Conservation (phyloP, 2,329 filamentous ascomycete genomes). For the Alternaria ventricosa region DNA sequence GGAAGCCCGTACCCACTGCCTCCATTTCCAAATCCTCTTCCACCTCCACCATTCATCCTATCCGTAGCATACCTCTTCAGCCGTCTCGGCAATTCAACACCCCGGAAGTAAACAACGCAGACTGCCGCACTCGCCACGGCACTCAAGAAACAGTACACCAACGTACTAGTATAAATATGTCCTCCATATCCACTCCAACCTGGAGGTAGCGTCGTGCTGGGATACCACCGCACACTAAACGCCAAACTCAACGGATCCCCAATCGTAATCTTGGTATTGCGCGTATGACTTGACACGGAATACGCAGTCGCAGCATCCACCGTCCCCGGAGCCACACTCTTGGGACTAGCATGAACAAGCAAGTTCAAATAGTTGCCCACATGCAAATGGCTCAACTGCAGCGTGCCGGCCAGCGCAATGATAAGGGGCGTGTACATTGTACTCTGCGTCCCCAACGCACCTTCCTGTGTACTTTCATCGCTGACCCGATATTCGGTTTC, state of each 20-base stretch:
- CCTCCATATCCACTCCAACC: constrained; percentile 60
- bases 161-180: constrained; percentile 58
- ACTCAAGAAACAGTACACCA: constrained; percentile 58
- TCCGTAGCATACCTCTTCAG: constrained; percentile 65
- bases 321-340: constrained; percentile 66
- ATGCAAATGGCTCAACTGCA: constrained; percentile 85
- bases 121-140: constrained; percentile 57
- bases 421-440: constrained; percentile 77
- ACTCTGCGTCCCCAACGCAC: constrained; percentile 42
- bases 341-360: constrained; percentile 73
- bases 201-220: constrained; percentile 70
- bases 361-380: constrained; percentile 90
- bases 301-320: constrained; percentile 90
- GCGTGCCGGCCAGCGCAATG: constrained; percentile 85
- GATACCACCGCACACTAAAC: constrained; percentile 88
- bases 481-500: constrained; percentile 37
- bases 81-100: constrained; percentile 58
- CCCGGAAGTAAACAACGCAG: constrained; percentile 63
- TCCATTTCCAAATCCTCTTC: constrained; percentile 45
- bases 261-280: constrained; percentile 75
- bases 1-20: constrained; percentile 42
- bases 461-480: constrained; percentile 50
- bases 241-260: constrained; percentile 81
- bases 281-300: constrained; percentile 69
- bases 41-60: constrained; percentile 49